These are phyloP conservation scores for Striga hermonthica DNA, from an alignment of 305 asterid species.

Conservation along the genomic window DNA sequence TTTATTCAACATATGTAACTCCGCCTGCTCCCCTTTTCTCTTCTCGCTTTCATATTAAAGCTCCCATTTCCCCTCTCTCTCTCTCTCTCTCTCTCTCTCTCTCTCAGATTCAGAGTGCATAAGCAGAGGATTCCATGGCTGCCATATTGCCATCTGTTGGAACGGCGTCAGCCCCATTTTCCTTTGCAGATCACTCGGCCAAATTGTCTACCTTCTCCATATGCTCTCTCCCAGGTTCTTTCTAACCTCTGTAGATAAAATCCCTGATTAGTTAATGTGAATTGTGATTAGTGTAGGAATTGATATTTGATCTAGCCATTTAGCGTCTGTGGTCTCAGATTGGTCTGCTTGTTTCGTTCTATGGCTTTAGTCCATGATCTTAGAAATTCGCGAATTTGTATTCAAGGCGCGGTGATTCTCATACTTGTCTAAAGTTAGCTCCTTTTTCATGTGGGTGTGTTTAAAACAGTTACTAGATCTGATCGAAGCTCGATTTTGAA, in stretches of 20 bases:
- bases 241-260: not conserved
- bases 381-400: too few relatives aligned
- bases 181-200: not conserved
- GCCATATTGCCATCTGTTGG: conserved; percentile 6
- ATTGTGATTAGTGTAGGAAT: not conserved
- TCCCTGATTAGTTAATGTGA: not conserved
- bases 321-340: too few relatives aligned
- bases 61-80: not conserved
- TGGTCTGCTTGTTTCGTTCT: too few relatives aligned
- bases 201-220: not conserved
- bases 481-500: not conserved
- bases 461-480: conserved; percentile 1
- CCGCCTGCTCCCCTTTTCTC: not conserved
- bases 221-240: conserved; percentile 10
- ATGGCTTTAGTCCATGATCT: too few relatives aligned
- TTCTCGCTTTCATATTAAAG: not conserved
- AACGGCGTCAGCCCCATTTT: conserved; percentile 2
- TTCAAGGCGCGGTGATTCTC: too few relatives aligned
- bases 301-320: not conserved
- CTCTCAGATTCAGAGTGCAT: not conserved
- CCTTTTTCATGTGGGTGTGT: not conserved
- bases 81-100: not conserved
- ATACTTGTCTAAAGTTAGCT: too few relatives aligned
- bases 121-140: not conserved
- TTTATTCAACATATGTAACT: not conserved